Evolutionary conservation across 2,329 filamentous ascomycete species (phyloP).

Genomic region (Aspergillus novofumigatus): DNA sequence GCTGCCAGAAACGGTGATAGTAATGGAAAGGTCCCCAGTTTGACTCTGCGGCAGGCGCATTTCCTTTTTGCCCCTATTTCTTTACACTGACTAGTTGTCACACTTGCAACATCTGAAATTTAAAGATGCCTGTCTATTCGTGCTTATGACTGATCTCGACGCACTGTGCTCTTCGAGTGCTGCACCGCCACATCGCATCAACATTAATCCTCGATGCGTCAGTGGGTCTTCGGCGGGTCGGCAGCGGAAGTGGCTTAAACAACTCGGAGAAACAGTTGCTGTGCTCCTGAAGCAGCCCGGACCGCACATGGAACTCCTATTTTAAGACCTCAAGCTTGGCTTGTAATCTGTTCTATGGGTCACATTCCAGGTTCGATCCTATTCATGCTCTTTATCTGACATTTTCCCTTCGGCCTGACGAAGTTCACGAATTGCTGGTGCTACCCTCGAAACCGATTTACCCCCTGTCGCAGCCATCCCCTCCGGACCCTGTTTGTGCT

Average conservation of each 20-base stretch:
- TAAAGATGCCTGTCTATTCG: background rate
- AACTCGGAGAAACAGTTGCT: slow-evolving; percentile 13
- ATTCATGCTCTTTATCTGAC: background rate
- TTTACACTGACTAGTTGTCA: too few relatives aligned
- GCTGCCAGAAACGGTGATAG: too few relatives aligned
- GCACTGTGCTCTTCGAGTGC: too few relatives aligned
- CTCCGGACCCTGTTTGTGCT: background rate
- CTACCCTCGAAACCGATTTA: background rate
- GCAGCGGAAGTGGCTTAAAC: slow-evolving; percentile 28
- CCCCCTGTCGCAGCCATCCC: slow-evolving; percentile 5
- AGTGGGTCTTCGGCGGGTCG: slow-evolving; percentile 23
- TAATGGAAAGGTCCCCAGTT: too few relatives aligned
- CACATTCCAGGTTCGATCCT: background rate
- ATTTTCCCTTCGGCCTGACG: background rate
- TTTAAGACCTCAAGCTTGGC: background rate
- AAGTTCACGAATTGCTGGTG: background rate
- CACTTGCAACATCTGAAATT: too few relatives aligned
- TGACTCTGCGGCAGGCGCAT: too few relatives aligned
- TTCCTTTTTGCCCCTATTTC: too few relatives aligned
- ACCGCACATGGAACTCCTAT: slow-evolving; percentile 1
- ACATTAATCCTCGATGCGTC: slow-evolving; percentile 23
- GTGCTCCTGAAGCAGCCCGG: slow-evolving; percentile 6
- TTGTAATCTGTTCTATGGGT: background rate
- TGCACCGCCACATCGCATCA: slow-evolving; percentile 31
- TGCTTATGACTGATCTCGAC: background rate